These are phyloP conservation scores for Colletotrichum shisoi DNA, from an alignment of 2,329 filamentous ascomycete species.

Conservation along the genomic window DNA sequence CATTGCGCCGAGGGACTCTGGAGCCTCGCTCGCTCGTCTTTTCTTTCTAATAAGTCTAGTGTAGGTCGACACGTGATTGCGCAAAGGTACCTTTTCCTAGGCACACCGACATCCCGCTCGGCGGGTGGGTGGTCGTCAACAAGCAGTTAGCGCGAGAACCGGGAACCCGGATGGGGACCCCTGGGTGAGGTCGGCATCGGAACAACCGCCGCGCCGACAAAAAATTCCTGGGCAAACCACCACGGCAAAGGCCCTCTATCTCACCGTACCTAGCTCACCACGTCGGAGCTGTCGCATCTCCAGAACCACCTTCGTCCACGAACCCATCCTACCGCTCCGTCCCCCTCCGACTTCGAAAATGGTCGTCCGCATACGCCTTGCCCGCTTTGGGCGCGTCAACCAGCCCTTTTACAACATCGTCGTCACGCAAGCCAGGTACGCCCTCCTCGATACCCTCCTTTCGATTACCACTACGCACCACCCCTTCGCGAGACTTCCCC, in stretches of 20 bases:
- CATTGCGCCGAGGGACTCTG: background rate
- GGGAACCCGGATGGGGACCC: background rate
- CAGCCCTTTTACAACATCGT: conserved; percentile 98
- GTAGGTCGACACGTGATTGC: background rate
- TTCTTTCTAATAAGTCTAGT: background rate
- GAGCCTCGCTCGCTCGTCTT: background rate
- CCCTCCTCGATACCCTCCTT: conserved; percentile 2
- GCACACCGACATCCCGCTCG: background rate
- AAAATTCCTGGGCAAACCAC: conserved; percentile 29
- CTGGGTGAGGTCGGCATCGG: background rate
- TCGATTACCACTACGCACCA: background rate
- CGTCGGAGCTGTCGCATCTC: conserved; percentile 7
- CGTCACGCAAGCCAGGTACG: conserved; percentile 87
- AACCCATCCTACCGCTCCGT: too few relatives aligned
- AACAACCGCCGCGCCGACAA: conserved; percentile 15
- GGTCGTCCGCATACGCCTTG: conserved; percentile 93
- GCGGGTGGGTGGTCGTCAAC: too few relatives aligned
- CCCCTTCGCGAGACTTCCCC: background rate
- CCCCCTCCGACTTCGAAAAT: conserved; percentile 58
- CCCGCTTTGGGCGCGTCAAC: conserved; percentile 89
- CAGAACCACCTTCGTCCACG: background rate
- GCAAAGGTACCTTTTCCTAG: background rate
- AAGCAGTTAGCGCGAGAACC: background rate
- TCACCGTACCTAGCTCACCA: background rate
- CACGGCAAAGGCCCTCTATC: background rate